Base-by-base conservation (phyloP, 169 alveolate species). In the Cytauxzoon felis region DNA sequence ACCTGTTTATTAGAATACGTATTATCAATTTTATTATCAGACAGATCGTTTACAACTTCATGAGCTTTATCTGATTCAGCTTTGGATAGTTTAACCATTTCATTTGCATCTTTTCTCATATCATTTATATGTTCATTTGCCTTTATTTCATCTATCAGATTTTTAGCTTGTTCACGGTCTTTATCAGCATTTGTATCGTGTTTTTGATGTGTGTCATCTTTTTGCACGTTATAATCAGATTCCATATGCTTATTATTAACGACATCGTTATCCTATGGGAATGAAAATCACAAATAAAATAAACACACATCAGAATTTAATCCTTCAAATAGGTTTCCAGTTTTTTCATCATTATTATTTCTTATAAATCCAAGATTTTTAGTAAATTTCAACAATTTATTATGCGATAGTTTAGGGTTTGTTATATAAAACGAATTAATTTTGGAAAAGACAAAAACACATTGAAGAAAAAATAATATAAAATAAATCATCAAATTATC, bases 101-200 rank as follows among this genome's bases (percentile, higher is more conserved):
- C 5, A 19, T 54, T 68, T 3, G 78, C 50, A 2, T 19, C 19
- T 27, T 30, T 0, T n/a, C 26, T 18, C 78, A 73, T 73, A 41
- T 61, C 69, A 3, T 62, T 27, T 18, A 63, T 63, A 23, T 30
- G 68, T 33, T 61, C 83, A 7, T 53, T 59, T 19, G 54, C 50
- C 5, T 50, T 30, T 24, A 34, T 30, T 47, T 58, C 51, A 43
- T 63, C 78, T 1, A 60, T 21, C n/a, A 8, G 26, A 30, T 49
- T 51, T 11, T 51, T 43, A 5, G 21, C 51, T 43, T 18, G 3
- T 7, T 47, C 53, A 13, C 56, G 18, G 24, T 50, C 49, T 50
- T 50, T 50, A 36, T 21, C 6, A 50, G 19, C 60, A 18, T 50
- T 3, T 29, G 11, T 38, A 38, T 38, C n/a, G n/a, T 11, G 45